These are phyloP conservation scores for Croton laevigatus DNA, from an alignment of 441 rosid genomes.

Conservation along the genomic window DNA sequence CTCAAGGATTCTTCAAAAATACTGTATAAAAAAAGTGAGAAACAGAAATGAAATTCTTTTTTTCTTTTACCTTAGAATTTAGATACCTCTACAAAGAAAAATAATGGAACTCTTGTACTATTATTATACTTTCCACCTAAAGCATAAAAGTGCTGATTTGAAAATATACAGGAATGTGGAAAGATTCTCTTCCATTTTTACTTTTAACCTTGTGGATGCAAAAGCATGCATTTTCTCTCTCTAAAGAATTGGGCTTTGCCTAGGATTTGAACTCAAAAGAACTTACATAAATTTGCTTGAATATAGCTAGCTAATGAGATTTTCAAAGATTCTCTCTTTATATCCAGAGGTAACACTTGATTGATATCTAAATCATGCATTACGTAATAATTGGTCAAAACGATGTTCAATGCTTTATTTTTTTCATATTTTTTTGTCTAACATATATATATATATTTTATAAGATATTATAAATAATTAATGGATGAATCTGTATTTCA, in stretches of 20 bases:
- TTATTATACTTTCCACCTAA: background rate
- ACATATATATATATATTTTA: no score
- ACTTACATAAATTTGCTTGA: background rate
- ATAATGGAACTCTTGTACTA: background rate
- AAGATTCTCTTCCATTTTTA: background rate
- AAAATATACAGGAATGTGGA: background rate
- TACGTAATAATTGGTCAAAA: conserved; percentile 5
- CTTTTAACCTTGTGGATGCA: no score
- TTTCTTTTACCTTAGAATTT: background rate
- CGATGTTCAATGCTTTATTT: background rate
- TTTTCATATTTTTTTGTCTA: background rate
- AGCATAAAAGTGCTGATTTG: background rate
- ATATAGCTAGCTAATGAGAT: background rate
- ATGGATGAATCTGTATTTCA: background rate
- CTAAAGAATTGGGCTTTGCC: no score
- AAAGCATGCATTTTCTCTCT: no score
- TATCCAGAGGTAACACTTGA: background rate
- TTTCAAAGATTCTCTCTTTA: background rate
- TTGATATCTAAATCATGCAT: background rate
- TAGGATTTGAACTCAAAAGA: background rate
- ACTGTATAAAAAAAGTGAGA: background rate
- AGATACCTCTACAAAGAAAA: background rate
- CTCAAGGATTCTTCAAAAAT: background rate
- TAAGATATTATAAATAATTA: no score
- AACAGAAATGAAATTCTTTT: background rate